Evolutionary conservation across 2,329 filamentous ascomycete genomes (phyloP).

Genomic region (Apiospora marii): DNA sequence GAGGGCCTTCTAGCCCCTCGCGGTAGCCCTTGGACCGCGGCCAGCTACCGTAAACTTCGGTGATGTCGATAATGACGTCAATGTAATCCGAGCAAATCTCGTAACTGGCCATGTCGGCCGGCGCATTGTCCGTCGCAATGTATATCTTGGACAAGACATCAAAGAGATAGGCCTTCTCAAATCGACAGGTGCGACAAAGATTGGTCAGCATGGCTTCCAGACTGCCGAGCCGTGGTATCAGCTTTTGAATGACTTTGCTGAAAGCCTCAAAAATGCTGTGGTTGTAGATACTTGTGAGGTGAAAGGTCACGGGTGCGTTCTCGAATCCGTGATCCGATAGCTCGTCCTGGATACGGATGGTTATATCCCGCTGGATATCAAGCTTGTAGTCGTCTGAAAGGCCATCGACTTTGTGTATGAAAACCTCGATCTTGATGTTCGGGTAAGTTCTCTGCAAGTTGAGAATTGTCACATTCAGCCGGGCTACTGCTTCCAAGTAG

Average conservation of each 20-base stretch:
- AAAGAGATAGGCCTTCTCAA: slow-evolving; percentile 98
- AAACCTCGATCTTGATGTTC: slow-evolving; percentile 95
- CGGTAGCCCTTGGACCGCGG: slow-evolving; percentile 62
- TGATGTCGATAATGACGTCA: slow-evolving; percentile 96
- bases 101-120: slow-evolving; percentile 93
- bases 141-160: slow-evolving; percentile 99
- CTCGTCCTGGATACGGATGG: slow-evolving; percentile 95
- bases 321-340: slow-evolving; percentile 92
- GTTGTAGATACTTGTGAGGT: slow-evolving; percentile 97
- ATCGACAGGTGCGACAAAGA: slow-evolving; percentile 89
- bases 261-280: slow-evolving; percentile 99
- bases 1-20: slow-evolving; percentile 64
- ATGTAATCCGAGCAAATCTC: slow-evolving; percentile 99
- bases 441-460: slow-evolving; percentile 89
- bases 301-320: slow-evolving; percentile 92
- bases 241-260: slow-evolving; percentile 96
- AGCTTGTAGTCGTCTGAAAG: slow-evolving; percentile 95
- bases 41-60: slow-evolving; percentile 90
- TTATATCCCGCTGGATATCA: slow-evolving; percentile 95
- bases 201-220: slow-evolving; percentile 95
- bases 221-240: slow-evolving; percentile 91
- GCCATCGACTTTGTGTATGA: slow-evolving; percentile 99
- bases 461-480: slow-evolving; percentile 87
- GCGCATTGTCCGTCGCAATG: slow-evolving; percentile 93
- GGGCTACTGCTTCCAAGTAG: slow-evolving; percentile 88